Percentiles rank a stretch among this genome's conserved stretches.
phyloP scores from a whole-genome alignment of 192 early-diverging fungal genomes.

The Rhizoclosmatium globosum region DNA sequence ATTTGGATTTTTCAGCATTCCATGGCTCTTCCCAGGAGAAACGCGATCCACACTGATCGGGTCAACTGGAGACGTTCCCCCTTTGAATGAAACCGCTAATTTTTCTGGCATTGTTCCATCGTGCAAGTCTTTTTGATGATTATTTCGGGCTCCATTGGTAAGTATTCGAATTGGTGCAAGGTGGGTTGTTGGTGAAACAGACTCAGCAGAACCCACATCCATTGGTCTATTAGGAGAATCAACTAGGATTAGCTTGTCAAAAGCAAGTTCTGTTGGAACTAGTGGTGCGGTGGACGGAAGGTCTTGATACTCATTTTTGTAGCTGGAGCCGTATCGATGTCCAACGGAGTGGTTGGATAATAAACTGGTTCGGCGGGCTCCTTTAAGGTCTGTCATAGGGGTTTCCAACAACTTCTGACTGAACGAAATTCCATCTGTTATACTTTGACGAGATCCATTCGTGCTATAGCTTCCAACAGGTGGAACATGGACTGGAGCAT shows the following conservation, averaged over 20 bases:
- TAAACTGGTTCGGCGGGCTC: conserved; percentile 3
- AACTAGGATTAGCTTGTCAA: conserved; percentile 4
- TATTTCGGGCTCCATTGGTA: not conserved
- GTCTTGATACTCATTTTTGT: not conserved
- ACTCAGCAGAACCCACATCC: not conserved
- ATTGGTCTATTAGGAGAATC: not conserved
- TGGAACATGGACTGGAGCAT: not conserved
- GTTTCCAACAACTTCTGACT: conserved; percentile 12
- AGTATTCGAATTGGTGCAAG: conserved; percentile 8
- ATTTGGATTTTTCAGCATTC: not conserved
- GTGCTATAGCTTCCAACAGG: conserved; percentile 21
- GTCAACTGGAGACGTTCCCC: conserved; percentile 6
- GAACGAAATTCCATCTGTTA: not conserved
- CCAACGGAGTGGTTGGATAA: not conserved
- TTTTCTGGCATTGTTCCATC: not conserved
- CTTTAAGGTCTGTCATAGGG: too few relatives aligned
- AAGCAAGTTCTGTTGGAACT: not conserved
- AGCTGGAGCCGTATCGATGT: not conserved
- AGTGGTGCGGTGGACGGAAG: not conserved
- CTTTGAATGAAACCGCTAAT: conserved; percentile 40
- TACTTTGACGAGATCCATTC: conserved; percentile 8
- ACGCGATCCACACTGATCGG: not conserved
- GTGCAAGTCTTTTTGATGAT: conserved; percentile 9
- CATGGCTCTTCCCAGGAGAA: conserved; percentile 3
- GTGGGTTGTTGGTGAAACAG: not conserved